A percentile compares a stretch with the other conserved stretches of the same genome.
Conservation (phyloP, 1,284 basidiomycete species). For the Tylopilus orsonianus region DNA sequence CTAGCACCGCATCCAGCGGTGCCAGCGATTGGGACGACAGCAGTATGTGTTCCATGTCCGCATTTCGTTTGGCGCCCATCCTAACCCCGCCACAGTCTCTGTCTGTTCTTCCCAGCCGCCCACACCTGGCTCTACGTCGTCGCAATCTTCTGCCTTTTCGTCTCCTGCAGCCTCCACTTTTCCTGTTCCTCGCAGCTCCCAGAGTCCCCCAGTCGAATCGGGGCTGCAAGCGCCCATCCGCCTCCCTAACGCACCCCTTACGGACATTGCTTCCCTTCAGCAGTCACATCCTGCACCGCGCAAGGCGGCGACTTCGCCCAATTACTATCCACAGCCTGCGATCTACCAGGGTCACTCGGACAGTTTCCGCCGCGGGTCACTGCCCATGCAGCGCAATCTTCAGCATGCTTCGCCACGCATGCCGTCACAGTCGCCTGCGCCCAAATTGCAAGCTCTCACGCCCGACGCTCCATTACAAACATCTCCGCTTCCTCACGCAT, state of each 20-base stretch:
- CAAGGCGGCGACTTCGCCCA: constrained; percentile 31
- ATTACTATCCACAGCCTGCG: constrained; percentile 31
- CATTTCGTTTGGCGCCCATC: background rate
- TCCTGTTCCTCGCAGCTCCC: constrained; percentile 58
- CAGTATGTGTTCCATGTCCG: constrained; percentile 42
- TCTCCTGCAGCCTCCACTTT: constrained; percentile 57
- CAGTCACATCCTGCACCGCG: constrained; percentile 32
- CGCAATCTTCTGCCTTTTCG: constrained; percentile 63
- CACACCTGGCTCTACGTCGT: constrained; percentile 45
- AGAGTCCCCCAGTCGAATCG: constrained; percentile 54
- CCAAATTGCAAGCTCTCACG: constrained; percentile 29
- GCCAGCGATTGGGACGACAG: constrained; percentile 75
- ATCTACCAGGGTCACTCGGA: constrained; percentile 33
- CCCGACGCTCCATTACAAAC: constrained; percentile 23
- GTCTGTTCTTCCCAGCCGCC: constrained; percentile 50
- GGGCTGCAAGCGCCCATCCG: constrained; percentile 54
- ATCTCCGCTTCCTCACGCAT: constrained; percentile 29
- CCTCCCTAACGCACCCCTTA: constrained; percentile 65
- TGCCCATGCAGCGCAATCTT: constrained; percentile 28
- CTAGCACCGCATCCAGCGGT: constrained; percentile 54
- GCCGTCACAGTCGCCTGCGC: constrained; percentile 28
- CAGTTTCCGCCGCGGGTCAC: constrained; percentile 28
- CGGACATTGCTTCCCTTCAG: constrained; percentile 57
- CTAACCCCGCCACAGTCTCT: constrained; percentile 46
- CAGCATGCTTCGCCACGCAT: constrained; percentile 35